Percentiles rank a stretch among this genome's conserved stretches.
These are phyloP conservation scores for Naganishia vaughanmartiniae DNA, from an alignment of 768 basidiomycete genomes.

Conservation along the genomic window DNA sequence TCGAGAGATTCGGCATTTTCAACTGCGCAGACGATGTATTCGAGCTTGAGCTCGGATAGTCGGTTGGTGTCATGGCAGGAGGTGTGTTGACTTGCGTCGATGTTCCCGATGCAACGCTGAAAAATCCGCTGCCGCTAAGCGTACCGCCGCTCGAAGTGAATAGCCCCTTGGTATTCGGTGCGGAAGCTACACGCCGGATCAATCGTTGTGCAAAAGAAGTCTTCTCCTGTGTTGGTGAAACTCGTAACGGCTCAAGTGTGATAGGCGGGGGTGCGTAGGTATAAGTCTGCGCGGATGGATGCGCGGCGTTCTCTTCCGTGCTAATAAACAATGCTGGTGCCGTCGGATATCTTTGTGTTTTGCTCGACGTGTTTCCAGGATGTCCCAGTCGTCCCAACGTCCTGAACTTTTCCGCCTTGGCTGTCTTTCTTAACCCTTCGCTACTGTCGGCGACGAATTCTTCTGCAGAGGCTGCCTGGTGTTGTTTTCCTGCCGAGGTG, in stretches of 20 bases:
- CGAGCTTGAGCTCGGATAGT: neutral
- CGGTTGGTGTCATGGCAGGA: constrained; percentile 12
- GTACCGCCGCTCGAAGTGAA: constrained; percentile 55
- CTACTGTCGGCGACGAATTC: neutral
- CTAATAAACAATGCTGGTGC: neutral
- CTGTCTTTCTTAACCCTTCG: neutral
- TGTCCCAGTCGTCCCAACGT: constrained; percentile 14
- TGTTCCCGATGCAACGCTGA: constrained; percentile 11
- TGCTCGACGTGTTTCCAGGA: neutral
- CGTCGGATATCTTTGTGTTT: constrained; percentile 2
- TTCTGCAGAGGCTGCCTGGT: neutral
- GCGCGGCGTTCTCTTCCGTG: neutral
- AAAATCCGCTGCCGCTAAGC: constrained; percentile 7
- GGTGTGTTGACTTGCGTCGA: constrained; percentile 16
- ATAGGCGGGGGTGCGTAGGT: neutral
- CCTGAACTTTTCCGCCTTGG: constrained; percentile 20
- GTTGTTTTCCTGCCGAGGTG: constrained; percentile 7
- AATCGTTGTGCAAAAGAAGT: constrained; percentile 67
- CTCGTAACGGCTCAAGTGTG: neutral
- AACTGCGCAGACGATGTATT: neutral
- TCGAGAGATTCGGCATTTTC: neutral
- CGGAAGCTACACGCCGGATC: constrained; percentile 90
- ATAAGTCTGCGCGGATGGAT: neutral
- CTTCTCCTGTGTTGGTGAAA: constrained; percentile 30
- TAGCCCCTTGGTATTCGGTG: constrained; percentile 91